A percentile compares a stretch with the other conserved stretches of the same genome.
phyloP scores from a whole-genome alignment of 768 basidiomycete species.

The Rhodotorula graminis region DNA sequence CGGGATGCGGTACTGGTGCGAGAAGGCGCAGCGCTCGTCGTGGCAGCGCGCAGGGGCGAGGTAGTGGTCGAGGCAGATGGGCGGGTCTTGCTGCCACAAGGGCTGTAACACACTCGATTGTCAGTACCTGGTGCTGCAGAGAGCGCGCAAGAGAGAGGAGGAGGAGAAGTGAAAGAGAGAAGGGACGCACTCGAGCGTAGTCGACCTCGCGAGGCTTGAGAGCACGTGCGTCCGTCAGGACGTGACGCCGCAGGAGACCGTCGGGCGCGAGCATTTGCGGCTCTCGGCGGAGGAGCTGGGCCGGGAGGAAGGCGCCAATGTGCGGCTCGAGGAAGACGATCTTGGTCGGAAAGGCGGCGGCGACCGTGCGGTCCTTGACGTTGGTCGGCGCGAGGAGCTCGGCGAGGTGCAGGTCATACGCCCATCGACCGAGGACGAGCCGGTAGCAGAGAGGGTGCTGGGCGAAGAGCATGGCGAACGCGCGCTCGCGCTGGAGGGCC shows the following conservation, averaged over 20 bases:
- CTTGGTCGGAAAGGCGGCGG: background rate
- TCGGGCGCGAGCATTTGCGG: background rate
- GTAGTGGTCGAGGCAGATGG: constrained; percentile 19
- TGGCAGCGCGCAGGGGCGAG: background rate
- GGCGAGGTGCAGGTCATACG: constrained; percentile 4
- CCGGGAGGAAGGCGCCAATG: background rate
- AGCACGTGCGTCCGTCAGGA: background rate
- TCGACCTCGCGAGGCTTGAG: background rate
- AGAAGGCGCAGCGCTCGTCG: constrained; percentile 19
- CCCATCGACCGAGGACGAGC: constrained; percentile 23
- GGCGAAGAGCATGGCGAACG: background rate
- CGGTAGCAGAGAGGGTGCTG: background rate
- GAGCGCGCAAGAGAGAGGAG: background rate
- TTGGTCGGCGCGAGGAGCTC: background rate
- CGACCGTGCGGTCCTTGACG: background rate
- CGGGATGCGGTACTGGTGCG: constrained; percentile 3
- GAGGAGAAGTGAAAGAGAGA: background rate
- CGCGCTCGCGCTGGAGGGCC: background rate
- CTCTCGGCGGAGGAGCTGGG: background rate
- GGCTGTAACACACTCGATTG: background rate
- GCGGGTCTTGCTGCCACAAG: constrained; percentile 11
- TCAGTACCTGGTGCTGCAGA: background rate
- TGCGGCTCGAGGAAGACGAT: constrained; percentile 17
- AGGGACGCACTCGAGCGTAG: background rate
- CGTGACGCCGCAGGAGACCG: background rate